Percentiles rank a stretch among this genome's conserved stretches.
These are phyloP conservation scores for Austroboletus rostrupii DNA, from an alignment of 1,284 basidiomycete species.

Conservation along the genomic window DNA sequence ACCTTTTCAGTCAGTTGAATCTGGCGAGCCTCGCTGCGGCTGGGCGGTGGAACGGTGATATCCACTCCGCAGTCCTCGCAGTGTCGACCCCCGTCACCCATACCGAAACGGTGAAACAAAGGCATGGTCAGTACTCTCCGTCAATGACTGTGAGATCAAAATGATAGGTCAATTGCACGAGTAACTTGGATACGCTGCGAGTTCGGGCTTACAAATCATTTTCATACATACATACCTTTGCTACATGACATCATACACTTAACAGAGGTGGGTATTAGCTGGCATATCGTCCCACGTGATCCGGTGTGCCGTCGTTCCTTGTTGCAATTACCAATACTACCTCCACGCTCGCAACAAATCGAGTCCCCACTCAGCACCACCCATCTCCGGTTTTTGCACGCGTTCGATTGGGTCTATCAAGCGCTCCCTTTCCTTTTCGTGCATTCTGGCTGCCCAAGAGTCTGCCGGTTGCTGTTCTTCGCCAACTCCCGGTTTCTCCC, in stretches of 20 bases:
- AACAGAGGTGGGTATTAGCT: background rate
- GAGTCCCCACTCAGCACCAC: conserved; percentile 45
- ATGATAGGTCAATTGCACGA: background rate
- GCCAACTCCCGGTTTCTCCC: conserved; percentile 42
- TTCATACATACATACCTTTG: background rate
- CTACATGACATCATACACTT: background rate
- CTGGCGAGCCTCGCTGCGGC: background rate
- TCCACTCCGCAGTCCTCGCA: background rate
- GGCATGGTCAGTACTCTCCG: background rate
- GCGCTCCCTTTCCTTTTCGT: conserved; percentile 50
- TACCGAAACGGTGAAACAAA: background rate
- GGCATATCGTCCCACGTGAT: background rate
- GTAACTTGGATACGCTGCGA: background rate
- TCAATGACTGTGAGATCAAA: background rate
- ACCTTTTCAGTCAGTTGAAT: background rate
- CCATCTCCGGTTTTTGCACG: conserved; percentile 54
- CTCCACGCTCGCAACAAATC: conserved; percentile 36
- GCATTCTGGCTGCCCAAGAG: conserved; percentile 60
- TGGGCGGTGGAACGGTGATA: background rate
- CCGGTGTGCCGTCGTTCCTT: background rate
- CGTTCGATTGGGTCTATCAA: conserved; percentile 52
- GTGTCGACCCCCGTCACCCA: background rate
- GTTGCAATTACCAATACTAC: background rate
- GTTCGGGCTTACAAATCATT: no score
- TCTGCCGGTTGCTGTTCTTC: conserved; percentile 32